Evolutionary conservation across 441 rosid species (phyloP).

Genomic region (Dalechampia spathulata): DNA sequence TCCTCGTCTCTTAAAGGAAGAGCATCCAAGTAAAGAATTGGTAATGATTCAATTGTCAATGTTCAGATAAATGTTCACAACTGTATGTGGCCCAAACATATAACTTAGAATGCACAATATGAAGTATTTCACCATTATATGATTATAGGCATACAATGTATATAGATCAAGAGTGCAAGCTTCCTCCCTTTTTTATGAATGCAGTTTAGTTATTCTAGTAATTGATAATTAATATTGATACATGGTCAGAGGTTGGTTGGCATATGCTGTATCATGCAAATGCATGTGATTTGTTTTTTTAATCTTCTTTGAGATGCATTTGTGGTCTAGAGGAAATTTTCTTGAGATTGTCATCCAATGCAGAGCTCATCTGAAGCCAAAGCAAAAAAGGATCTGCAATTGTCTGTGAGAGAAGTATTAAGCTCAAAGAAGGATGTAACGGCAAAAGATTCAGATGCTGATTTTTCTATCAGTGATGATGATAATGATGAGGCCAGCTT

Average conservation of each 20-base stretch:
- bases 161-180: neutral
- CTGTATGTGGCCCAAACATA: constrained; percentile 16
- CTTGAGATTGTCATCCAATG: constrained; percentile 17
- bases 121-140: constrained; percentile 2
- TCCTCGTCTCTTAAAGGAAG: constrained; percentile 78
- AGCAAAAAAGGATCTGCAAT: constrained; percentile 42
- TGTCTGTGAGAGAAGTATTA: constrained; percentile 71
- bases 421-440: constrained; percentile 52
- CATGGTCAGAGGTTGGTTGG: neutral
- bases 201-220: neutral
- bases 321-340: constrained; percentile 10
- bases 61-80: neutral
- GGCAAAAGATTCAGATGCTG: constrained; percentile 34
- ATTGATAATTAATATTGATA: neutral
- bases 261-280: constrained; percentile 1
- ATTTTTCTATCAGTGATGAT: constrained; percentile 27
- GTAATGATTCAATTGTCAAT: constrained; percentile 25
- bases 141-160: neutral
- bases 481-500: constrained; percentile 62
- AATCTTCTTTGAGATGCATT: constrained; percentile 6
- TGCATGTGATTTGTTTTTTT: constrained; percentile 1
- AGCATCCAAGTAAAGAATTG: constrained; percentile 36
- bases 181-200: neutral
- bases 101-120: constrained; percentile 32
- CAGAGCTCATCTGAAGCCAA: constrained; percentile 52